Evolutionary conservation across 1,284 basidiomycete genomes (phyloP).

Genomic region (Mixia osmundae): DNA sequence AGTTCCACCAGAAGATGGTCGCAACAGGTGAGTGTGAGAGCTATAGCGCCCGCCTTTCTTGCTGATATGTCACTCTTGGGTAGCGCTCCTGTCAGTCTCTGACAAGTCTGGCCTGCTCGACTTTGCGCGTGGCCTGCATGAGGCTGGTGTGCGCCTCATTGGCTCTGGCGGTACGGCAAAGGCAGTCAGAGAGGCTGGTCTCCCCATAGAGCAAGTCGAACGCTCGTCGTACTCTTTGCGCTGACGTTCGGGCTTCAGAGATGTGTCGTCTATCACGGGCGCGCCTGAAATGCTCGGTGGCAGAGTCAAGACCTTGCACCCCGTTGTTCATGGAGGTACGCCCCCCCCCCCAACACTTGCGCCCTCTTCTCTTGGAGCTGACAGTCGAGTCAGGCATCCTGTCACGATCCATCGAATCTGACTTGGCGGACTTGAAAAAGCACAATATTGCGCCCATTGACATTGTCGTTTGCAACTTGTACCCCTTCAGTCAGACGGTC

Average conservation of each 20-base stretch:
- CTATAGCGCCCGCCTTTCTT: no score
- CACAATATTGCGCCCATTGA: slow-evolving; percentile 73
- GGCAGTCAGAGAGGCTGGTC: slow-evolving; percentile 80
- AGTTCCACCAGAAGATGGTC: no score
- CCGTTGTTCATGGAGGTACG: slow-evolving; percentile 85
- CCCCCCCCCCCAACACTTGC: neutral
- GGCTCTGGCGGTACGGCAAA: slow-evolving; percentile 96
- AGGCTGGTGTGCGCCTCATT: slow-evolving; percentile 62
- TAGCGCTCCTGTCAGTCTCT: slow-evolving; percentile 85
- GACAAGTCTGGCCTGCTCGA: slow-evolving; percentile 83
- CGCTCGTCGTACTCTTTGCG: neutral
- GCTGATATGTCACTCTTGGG: no score
- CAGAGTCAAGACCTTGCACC: slow-evolving; percentile 96
- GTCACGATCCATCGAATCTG: slow-evolving; percentile 62
- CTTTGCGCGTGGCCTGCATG: slow-evolving; percentile 58
- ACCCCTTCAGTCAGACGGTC: slow-evolving; percentile 87
- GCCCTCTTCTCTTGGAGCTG: neutral
- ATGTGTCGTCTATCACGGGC: slow-evolving; percentile 93
- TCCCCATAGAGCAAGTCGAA: slow-evolving; percentile 55
- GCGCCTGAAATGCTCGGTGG: slow-evolving; percentile 99
- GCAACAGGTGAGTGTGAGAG: no score
- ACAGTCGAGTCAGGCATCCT: slow-evolving; percentile 38
- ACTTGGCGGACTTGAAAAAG: slow-evolving; percentile 52
- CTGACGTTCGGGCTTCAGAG: slow-evolving; percentile 31
- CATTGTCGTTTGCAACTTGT: slow-evolving; percentile 95